A percentile compares a stretch with the other conserved stretches of the same genome.
These are phyloP conservation scores for Haplosporangium gracile DNA, from an alignment of 192 early-diverging fungal species.

Conservation along the genomic window DNA sequence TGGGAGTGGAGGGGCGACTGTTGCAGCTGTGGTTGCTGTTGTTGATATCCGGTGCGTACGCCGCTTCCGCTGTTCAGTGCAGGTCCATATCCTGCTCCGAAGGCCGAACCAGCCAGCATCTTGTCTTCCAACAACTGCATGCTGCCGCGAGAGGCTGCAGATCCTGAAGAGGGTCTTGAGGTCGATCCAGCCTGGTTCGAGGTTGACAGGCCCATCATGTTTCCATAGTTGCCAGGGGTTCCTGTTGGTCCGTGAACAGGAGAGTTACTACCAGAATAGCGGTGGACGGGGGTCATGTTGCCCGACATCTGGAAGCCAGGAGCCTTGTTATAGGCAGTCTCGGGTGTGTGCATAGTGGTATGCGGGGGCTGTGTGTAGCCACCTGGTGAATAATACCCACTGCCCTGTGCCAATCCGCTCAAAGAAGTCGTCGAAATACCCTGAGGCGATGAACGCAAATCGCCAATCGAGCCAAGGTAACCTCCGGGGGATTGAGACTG, in stretches of 20 bases:
- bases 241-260: slow-evolving; percentile 24
- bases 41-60: slow-evolving; percentile 19
- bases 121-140: slow-evolving; percentile 40
- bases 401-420: neutral
- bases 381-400: slow-evolving; percentile 35
- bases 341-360: slow-evolving; percentile 13
- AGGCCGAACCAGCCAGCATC: slow-evolving; percentile 27
- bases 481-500: slow-evolving; percentile 14
- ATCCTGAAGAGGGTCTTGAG: slow-evolving; percentile 11
- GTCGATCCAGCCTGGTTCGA: slow-evolving; percentile 18
- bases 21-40: slow-evolving; percentile 5
- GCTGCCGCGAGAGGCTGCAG: slow-evolving; percentile 22
- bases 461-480: slow-evolving; percentile 35
- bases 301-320: slow-evolving; percentile 27
- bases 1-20: slow-evolving; percentile 15
- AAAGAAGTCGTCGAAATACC: slow-evolving; percentile 9
- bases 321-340: slow-evolving; percentile 22
- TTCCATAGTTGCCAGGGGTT: slow-evolving; percentile 15
- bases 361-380: slow-evolving; percentile 24
- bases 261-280: slow-evolving; percentile 40
- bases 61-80: slow-evolving; percentile 37
- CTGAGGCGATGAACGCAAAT: slow-evolving; percentile 21
- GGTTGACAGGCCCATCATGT: slow-evolving; percentile 12
- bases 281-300: slow-evolving; percentile 12
- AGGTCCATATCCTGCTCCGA: slow-evolving; percentile 50